Evolutionary conservation across 768 basidiomycete genomes (phyloP), one percentile per base, ranked within the genome.

Genomic region (Mycena olivaceomarginata): DNA sequence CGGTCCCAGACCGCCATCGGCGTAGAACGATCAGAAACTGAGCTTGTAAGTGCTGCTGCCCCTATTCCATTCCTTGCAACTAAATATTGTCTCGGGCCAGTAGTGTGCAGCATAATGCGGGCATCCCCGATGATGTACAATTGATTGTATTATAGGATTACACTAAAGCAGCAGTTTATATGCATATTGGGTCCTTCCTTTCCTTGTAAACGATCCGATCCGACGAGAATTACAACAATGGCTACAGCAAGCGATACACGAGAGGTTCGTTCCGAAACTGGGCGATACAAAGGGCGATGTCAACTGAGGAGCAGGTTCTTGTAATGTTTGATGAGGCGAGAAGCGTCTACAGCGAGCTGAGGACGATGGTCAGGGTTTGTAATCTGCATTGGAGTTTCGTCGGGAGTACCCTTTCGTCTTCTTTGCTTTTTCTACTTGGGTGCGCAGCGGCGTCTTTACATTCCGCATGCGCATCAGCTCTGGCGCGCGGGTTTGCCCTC

Each of bases 1-100:
- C 78, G 81, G 48, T 78, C 46, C 43, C 77, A 79, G 46, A 77
- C 81, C 46, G 31, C 67, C 37, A 74, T 77, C 0, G 67, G 45
- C 5, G 65, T 88, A 6, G 84, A 84, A 59, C 86, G 88, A 73
- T 87, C 87, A 8, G 83, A 86, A 10, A 84, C 79, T 60, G 92
- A 92, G 81, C 87, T 92, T 78, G 91, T 92, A 81, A 86, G 90
- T 79, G 45, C n/a, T 16, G 64, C 9, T 43, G 16, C 53, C 40
- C 31, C 51, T 48, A 43, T 22, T 45, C 20, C 46, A 6, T 48
- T 10, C 40, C 25, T 16, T n/a, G 22, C n/a, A 37, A 45, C 75
- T 76, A 57, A 78, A 63, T 39, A n/a, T 16, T 13, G 5, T 46
- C 2, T 67, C 51, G n/a, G 63, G 63, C 51, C 41, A 78, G 72